Percentiles rank a stretch among this genome's conserved stretches.
Conservation (phyloP, 2,329 filamentous ascomycete species). For the Colletotrichum sidae region DNA sequence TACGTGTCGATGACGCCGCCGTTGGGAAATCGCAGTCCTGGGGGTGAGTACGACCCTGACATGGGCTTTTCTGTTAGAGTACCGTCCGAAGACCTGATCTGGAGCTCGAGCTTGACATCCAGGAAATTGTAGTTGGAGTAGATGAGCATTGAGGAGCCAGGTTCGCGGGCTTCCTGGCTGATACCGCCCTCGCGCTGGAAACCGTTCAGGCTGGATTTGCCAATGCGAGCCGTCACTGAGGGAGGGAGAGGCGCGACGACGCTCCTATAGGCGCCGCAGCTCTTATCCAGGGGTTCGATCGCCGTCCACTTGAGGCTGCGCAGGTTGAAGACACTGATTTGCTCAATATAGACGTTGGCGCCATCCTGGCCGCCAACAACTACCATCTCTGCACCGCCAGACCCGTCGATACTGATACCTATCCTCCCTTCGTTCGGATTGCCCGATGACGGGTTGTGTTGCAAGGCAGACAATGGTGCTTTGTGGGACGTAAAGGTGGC, state of each 20-base stretch:
- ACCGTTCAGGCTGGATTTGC: constrained; percentile 63
- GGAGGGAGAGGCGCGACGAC: constrained; percentile 87
- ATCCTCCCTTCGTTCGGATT: constrained; percentile 89
- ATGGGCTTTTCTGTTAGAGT: constrained; percentile 88
- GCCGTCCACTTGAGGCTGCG: constrained; percentile 96
- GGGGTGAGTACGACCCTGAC: constrained; percentile 87
- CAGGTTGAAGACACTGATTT: constrained; percentile 98
- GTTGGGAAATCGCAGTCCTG: constrained; percentile 93
- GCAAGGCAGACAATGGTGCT: constrained; percentile 86
- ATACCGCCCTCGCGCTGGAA: constrained; percentile 59
- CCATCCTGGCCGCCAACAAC: constrained; percentile 97
- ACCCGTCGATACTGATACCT: constrained; percentile 89
- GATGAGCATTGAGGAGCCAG: constrained; percentile 85
- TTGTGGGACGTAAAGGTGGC: constrained; percentile 87
- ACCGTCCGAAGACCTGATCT: constrained; percentile 87
- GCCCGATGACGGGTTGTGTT: constrained; percentile 86
- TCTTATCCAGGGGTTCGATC: constrained; percentile 87
- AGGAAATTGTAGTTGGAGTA: constrained; percentile 99
- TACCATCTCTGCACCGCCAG: constrained; percentile 95
- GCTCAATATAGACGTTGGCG: constrained; percentile 98
- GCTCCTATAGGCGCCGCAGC: constrained; percentile 95
- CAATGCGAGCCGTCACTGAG: constrained; percentile 73
- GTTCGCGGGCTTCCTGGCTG: constrained; percentile 66
- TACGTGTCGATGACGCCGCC: constrained; percentile 95
- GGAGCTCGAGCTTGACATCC: constrained; percentile 94